Percentiles rank a stretch among this genome's conserved stretches.
phyloP scores from a whole-genome alignment of 1,284 basidiomycete species.

The Rhodotorula mucilaginosa region DNA sequence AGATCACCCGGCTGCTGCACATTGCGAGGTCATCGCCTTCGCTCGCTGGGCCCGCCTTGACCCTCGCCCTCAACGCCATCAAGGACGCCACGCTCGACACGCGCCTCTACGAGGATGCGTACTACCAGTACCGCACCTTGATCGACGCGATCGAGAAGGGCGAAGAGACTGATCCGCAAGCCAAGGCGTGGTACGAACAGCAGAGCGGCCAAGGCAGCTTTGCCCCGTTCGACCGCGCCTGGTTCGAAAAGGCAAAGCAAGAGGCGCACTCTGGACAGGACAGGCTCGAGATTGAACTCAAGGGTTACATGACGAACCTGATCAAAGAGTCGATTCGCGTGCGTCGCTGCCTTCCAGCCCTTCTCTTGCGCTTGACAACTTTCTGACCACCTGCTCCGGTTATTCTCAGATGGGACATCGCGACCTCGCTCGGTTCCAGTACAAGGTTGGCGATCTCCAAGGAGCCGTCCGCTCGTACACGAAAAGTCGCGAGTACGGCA shows the following conservation, averaged over 20 bases:
- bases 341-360: slow-evolving; percentile 43
- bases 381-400: slow-evolving; percentile 15
- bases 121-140: slow-evolving; percentile 59
- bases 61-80: slow-evolving; percentile 62
- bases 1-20: slow-evolving; percentile 65
- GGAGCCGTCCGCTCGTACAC: slow-evolving; percentile 72
- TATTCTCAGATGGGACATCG: slow-evolving; percentile 69
- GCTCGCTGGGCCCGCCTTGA: slow-evolving; percentile 66
- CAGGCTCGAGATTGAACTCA: slow-evolving; percentile 80
- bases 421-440: slow-evolving; percentile 74
- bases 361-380: not conserved
- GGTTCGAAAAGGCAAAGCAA: slow-evolving; percentile 63
- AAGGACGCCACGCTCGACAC: slow-evolving; percentile 59
- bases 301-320: slow-evolving; percentile 84
- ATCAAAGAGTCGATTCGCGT: slow-evolving; percentile 92
- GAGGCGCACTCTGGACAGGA: slow-evolving; percentile 65
- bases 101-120: slow-evolving; percentile 58
- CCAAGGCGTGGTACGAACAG: slow-evolving; percentile 45
- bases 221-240: slow-evolving; percentile 52
- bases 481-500: slow-evolving; percentile 80
- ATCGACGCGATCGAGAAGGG: slow-evolving; percentile 24
- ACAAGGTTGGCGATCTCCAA: slow-evolving; percentile 65
- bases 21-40: slow-evolving; percentile 64
- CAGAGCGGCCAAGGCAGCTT: slow-evolving; percentile 55
- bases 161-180: slow-evolving; percentile 41